Conservation (phyloP, 1,284 basidiomycete genomes). For the Fomitopsis betulina region DNA sequence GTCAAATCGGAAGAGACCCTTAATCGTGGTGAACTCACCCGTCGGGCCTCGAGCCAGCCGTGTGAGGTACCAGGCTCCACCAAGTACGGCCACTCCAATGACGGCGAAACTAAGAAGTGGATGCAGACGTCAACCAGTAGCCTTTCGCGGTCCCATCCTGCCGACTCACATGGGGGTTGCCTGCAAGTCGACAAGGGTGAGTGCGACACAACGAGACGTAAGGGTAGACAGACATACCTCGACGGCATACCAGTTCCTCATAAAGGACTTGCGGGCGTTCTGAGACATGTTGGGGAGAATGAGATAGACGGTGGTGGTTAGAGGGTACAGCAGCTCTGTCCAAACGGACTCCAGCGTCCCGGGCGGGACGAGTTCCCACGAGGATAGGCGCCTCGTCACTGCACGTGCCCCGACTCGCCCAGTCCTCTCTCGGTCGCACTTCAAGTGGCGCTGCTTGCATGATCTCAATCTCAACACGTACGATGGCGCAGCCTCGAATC, state of each 20-base stretch:
- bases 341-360: slow-evolving; percentile 5
- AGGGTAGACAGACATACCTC: slow-evolving; percentile 49
- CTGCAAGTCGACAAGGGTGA: slow-evolving; percentile 30
- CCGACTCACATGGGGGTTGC: slow-evolving; percentile 71
- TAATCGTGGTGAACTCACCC: slow-evolving; percentile 39
- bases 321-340: slow-evolving; percentile 5
- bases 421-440: neutral
- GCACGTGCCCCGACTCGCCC: slow-evolving; percentile 7
- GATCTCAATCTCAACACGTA: too few relatives aligned
- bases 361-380: slow-evolving; percentile 17
- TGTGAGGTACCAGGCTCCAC: slow-evolving; percentile 67
- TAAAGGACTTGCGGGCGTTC: slow-evolving; percentile 33
- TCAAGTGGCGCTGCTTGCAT: too few relatives aligned
- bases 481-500: too few relatives aligned
- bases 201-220: neutral
- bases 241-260: slow-evolving; percentile 79
- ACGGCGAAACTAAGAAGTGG: slow-evolving; percentile 56
- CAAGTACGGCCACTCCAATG: slow-evolving; percentile 58
- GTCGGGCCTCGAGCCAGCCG: slow-evolving; percentile 69
- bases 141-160: neutral
- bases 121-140: neutral
- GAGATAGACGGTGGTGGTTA: slow-evolving; percentile 4
- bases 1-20: neutral
- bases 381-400: slow-evolving; percentile 12
- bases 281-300: slow-evolving; percentile 20